phyloP scores from a whole-genome alignment of 306 rosid genomes.

The Lathyrus aphaca region DNA sequence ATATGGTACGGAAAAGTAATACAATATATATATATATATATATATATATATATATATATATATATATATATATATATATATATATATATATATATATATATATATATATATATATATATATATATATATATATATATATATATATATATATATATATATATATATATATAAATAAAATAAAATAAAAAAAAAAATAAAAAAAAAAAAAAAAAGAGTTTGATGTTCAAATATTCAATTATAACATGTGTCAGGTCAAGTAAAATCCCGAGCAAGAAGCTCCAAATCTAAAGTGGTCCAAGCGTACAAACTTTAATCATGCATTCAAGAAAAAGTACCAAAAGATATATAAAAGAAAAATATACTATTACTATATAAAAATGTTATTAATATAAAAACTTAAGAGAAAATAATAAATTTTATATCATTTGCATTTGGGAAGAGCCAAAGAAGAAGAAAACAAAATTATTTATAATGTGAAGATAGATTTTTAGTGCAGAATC shows the following conservation, averaged over 20 bases:
- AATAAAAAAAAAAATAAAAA: no score
- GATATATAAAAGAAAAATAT: background rate
- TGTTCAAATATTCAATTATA: background rate
- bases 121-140: no score
- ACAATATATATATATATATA: no score
- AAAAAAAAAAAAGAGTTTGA: background rate
- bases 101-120: no score
- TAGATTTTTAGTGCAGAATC: slow-evolving; percentile 31
- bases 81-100: no score
- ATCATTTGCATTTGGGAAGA: background rate
- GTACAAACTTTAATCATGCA: background rate
- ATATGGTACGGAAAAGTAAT: background rate
- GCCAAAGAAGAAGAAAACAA: slow-evolving; percentile 19
- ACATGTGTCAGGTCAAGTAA: background rate
- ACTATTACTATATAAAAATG: background rate
- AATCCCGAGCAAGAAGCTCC: background rate
- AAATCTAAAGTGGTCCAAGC: background rate
- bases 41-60: no score
- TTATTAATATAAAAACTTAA: background rate
- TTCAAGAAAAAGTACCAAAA: background rate
- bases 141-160: no score
- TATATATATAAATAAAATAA: no score
- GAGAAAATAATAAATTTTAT: background rate
- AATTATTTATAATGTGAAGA: slow-evolving; percentile 1
- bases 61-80: no score